phyloP scores from a whole-genome alignment of 176 grass and related monocot genomes.

The Pontederia crassipes region DNA sequence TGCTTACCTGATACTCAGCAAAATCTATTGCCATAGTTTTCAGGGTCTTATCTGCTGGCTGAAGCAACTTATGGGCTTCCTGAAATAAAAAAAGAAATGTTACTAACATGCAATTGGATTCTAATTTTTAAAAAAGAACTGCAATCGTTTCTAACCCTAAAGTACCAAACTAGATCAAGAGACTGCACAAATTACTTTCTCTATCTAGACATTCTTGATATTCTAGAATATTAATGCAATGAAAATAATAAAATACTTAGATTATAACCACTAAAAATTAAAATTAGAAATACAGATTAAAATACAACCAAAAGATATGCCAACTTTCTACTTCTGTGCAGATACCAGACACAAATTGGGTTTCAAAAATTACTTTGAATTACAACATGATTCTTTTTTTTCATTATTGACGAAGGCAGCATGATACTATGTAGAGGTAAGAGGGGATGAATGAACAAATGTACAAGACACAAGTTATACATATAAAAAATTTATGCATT shows the following conservation, averaged over 20 bases:
- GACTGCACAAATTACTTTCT: too few species aligned
- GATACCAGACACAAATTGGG: background rate
- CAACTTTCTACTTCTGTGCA: too few species aligned
- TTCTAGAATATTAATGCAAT: too few species aligned
- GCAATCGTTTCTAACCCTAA: too few species aligned
- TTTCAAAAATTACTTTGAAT: background rate
- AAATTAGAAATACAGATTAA: too few species aligned
- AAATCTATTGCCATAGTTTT: conserved; percentile 88
- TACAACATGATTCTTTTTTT: background rate
- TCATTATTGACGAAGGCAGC: background rate
- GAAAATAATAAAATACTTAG: too few species aligned
- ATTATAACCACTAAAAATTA: too few species aligned
- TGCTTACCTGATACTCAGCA: conserved; percentile 74
- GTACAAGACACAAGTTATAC: conserved; percentile 3
- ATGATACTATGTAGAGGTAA: background rate
- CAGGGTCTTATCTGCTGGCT: conserved; percentile 62
- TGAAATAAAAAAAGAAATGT: conserved; percentile 24
- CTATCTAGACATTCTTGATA: too few species aligned
- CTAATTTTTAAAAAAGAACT: background rate
- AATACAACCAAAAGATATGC: too few species aligned
- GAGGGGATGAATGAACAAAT: conserved; percentile 2
- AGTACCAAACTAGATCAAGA: too few species aligned
- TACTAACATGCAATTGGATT: background rate
- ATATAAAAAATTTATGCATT: background rate
- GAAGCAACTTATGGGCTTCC: conserved; percentile 77